Conservation (phyloP, 208 protist species). For the Leishmania martiniquensis region DNA sequence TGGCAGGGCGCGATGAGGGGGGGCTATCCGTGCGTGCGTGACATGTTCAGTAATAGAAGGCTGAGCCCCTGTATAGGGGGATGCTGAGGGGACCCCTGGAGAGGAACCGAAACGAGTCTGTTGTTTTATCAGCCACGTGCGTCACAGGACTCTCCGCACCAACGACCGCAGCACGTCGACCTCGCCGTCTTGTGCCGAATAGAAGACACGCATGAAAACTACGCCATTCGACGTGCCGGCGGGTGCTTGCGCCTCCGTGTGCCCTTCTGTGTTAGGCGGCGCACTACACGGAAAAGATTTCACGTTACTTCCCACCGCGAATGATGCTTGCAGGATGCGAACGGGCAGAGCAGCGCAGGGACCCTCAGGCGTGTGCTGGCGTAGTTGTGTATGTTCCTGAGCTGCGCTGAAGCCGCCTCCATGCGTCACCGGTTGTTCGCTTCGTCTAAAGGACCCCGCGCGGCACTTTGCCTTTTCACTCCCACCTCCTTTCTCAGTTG, state of each 20-base stretch:
- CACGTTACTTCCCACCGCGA: neutral
- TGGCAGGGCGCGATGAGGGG: neutral
- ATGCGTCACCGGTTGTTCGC: neutral
- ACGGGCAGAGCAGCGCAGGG: neutral
- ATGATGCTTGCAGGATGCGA: neutral
- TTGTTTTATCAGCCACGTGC: no score
- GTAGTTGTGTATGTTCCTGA: neutral
- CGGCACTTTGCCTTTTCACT: neutral
- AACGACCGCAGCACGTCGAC: neutral
- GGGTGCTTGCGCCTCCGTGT: no score
- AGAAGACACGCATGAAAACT: neutral
- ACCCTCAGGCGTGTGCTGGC: neutral
- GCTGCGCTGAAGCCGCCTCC: neutral
- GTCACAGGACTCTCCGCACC: no score
- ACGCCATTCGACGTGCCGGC: no score
- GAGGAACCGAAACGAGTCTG: no score
- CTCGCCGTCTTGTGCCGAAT: neutral
- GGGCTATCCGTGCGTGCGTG: no score
- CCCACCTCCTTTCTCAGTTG: neutral
- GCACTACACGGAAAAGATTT: no score
- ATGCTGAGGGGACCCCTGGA: no score
- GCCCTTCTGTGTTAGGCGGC: no score
- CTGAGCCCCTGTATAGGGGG: no score
- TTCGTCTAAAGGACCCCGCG: neutral
- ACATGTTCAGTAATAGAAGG: no score